Conservation (phyloP, 257 asterid genomes). For the Ilex asprella region DNA sequence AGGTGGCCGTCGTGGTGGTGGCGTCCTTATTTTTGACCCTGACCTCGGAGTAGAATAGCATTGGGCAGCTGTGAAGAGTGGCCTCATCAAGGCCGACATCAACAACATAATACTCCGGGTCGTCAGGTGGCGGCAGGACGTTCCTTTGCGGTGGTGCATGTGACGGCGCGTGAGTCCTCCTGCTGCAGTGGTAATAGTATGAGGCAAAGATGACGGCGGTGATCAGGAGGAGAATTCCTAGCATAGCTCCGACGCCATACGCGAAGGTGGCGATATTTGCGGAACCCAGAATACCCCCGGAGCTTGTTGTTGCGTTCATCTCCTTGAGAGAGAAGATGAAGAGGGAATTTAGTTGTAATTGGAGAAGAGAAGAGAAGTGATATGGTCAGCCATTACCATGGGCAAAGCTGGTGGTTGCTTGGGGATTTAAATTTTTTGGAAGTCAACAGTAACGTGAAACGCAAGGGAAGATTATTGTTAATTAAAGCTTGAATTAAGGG, state of each 20-base stretch:
- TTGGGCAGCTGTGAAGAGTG: constrained; percentile 2
- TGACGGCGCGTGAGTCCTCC: constrained; percentile 15
- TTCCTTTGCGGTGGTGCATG: constrained; percentile 18
- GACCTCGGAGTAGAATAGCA: neutral
- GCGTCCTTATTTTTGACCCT: neutral
- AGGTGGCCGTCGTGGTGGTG: neutral
- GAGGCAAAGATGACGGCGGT: constrained; percentile 75
- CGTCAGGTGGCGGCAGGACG: neutral
- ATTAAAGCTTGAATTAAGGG: too few species aligned
- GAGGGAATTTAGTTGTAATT: neutral
- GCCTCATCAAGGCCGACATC: constrained; percentile 8
- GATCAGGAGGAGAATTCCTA: constrained; percentile 75
- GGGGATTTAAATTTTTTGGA: constrained; percentile 8
- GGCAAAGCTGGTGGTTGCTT: constrained; percentile 4
- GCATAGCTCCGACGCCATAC: constrained; percentile 76
- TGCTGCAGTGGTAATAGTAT: constrained; percentile 61
- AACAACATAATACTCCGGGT: neutral
- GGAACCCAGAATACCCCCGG: constrained; percentile 51
- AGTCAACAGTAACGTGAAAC: neutral
- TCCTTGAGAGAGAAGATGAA: neutral
- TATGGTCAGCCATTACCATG: constrained; percentile 21
- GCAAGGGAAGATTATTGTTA: too few species aligned
- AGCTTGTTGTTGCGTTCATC: constrained; percentile 37
- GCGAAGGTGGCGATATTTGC: constrained; percentile 63
- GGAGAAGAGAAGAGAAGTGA: neutral